These are phyloP conservation scores for Dispira simplex DNA, from an alignment of 192 early-diverging fungal species.

Conservation along the genomic window DNA sequence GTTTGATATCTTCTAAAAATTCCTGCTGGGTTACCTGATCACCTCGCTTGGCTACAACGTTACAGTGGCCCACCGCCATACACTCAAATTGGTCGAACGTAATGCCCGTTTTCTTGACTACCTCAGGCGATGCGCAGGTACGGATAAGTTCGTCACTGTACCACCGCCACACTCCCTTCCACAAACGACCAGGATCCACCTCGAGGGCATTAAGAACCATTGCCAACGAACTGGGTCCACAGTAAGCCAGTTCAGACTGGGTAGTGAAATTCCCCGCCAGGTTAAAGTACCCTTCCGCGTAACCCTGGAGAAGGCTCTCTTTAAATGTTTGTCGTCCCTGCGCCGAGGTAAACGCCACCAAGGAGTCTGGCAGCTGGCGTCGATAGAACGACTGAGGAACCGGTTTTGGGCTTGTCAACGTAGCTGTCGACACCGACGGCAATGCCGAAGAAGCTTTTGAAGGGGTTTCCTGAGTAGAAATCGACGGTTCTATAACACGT, in stretches of 20 bases:
- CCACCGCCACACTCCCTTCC: slow-evolving; percentile 95
- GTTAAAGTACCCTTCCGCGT: slow-evolving; percentile 75
- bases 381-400: slow-evolving; percentile 37
- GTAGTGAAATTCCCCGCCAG: slow-evolving; percentile 80
- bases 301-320: slow-evolving; percentile 52
- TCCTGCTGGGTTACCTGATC: slow-evolving; percentile 45
- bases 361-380: slow-evolving; percentile 41
- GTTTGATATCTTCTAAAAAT: slow-evolving; percentile 61
- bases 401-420: slow-evolving; percentile 11
- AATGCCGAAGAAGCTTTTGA: slow-evolving; percentile 15
- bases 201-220: slow-evolving; percentile 91
- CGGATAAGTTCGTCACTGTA: slow-evolving; percentile 63
- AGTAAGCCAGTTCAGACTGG: slow-evolving; percentile 81
- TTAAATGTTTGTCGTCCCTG: slow-evolving; percentile 67
- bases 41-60: slow-evolving; percentile 59
- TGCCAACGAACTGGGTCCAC: slow-evolving; percentile 78
- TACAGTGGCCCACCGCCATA: slow-evolving; percentile 75
- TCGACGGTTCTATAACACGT: background rate
- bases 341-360: slow-evolving; percentile 65
- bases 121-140: slow-evolving; percentile 47
- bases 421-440: slow-evolving; percentile 1
- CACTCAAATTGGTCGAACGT: slow-evolving; percentile 86
- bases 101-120: slow-evolving; percentile 69
- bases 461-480: slow-evolving; percentile 17
- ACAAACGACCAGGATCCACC: slow-evolving; percentile 69